These are phyloP conservation scores for Colletotrichum gloeosporioides DNA, from an alignment of 2,329 filamentous ascomycete species.

Conservation along the genomic window DNA sequence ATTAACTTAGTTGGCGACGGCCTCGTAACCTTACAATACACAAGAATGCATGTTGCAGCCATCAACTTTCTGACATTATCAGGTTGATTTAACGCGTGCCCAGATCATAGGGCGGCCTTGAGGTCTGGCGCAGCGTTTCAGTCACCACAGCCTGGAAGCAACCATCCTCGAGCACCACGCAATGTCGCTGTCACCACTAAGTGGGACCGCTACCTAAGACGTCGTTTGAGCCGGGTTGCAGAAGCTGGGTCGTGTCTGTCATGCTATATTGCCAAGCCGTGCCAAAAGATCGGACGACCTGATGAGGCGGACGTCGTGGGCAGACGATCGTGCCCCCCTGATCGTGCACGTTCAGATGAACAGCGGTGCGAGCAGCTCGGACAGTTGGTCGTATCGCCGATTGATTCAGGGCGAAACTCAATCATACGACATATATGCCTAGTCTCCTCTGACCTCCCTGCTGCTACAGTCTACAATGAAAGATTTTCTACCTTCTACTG, in stretches of 20 bases:
- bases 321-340: background rate
- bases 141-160: background rate
- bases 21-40: background rate
- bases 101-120: background rate
- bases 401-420: background rate
- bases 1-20: background rate
- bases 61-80: background rate
- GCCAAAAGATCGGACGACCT: background rate
- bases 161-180: background rate
- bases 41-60: background rate
- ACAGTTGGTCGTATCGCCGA: background rate
- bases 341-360: background rate
- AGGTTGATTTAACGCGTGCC: background rate
- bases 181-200: background rate
- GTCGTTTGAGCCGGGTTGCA: background rate
- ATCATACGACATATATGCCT: background rate
- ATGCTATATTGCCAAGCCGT: background rate
- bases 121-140: background rate
- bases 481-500: background rate
- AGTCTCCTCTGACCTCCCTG: too few species aligned
- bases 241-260: background rate
- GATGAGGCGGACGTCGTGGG: background rate
- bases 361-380: background rate
- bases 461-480: background rate
- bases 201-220: background rate